phyloP scores from a whole-genome alignment of 2,329 filamentous ascomycete genomes.

The Lecanicillium sp. region DNA sequence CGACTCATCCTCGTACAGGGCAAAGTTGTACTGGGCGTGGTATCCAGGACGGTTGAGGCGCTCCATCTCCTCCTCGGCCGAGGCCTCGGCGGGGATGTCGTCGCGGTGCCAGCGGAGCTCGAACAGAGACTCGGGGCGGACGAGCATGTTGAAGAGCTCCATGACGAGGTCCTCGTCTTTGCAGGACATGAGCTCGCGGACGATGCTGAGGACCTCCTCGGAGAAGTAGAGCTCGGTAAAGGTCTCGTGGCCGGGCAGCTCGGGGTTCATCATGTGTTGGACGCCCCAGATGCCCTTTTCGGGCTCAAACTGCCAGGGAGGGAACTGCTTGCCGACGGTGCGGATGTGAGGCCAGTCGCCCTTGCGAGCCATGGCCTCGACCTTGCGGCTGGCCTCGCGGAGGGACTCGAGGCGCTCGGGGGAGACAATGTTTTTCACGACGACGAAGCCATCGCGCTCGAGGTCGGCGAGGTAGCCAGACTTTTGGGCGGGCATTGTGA shows the following conservation, averaged over 20 bases:
- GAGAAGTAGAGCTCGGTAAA: constrained; percentile 71
- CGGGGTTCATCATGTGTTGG: constrained; percentile 73
- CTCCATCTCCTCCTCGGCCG: constrained; percentile 55
- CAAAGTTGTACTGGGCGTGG: constrained; percentile 84
- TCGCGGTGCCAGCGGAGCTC: constrained; percentile 79
- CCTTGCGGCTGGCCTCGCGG: constrained; percentile 47
- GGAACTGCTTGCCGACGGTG: constrained; percentile 84
- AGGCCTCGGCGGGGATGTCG: constrained; percentile 62
- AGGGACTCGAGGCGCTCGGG: constrained; percentile 47
- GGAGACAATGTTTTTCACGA: constrained; percentile 57
- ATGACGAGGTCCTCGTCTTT: constrained; percentile 62
- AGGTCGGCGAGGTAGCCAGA: constrained; percentile 36
- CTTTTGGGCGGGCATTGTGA: constrained; percentile 13
- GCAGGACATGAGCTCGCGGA: constrained; percentile 53
- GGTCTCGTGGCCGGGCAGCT: constrained; percentile 48
- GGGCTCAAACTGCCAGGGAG: constrained; percentile 63
- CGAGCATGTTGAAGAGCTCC: constrained; percentile 82
- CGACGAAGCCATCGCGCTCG: constrained; percentile 65
- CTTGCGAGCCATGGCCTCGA: constrained; percentile 53
- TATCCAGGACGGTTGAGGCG: constrained; percentile 53
- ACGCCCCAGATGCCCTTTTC: constrained; percentile 76
- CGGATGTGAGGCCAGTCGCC: constrained; percentile 76
- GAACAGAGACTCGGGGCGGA: constrained; percentile 63
- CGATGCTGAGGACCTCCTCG: constrained; percentile 50
- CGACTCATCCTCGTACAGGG: constrained; percentile 65